Evolutionary conservation across 495 filamentous ascomycete species (phyloP).

Genomic region (Aspergillus ellipticus): DNA sequence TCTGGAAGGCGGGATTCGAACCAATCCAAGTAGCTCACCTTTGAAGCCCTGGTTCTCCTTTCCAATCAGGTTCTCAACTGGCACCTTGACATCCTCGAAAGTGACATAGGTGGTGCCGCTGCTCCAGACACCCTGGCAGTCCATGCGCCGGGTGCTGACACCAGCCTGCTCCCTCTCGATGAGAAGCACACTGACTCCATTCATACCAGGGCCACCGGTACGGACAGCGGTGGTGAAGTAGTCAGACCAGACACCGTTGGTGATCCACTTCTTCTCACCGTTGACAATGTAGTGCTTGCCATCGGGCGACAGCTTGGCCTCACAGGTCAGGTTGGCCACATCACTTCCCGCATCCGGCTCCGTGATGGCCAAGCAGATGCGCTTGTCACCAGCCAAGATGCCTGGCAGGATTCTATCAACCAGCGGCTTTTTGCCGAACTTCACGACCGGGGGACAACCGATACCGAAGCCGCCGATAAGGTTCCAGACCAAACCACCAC

Average conservation of each 20-base stretch:
- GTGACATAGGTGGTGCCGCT: conserved; percentile 95
- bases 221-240: conserved; percentile 98
- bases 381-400: conserved; percentile 87
- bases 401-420: conserved; percentile 79
- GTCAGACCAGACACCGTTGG: conserved; percentile 92
- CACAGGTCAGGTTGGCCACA: conserved; percentile 91
- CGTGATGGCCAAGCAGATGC: conserved; percentile 86
- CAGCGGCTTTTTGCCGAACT: conserved; percentile 86
- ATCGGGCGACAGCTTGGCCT: conserved; percentile 87
- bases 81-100: conserved; percentile 97
- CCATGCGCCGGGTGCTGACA: conserved; percentile 91
- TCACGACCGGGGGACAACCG: conserved; percentile 84
- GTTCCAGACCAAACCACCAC: conserved; percentile 98
- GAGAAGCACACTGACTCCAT: conserved; percentile 82
- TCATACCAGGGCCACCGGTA: conserved; percentile 82
- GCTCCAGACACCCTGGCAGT: conserved; percentile 96
- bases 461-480: conserved; percentile 93
- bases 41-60: conserved; percentile 99
- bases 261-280: conserved; percentile 99
- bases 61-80: conserved; percentile 94
- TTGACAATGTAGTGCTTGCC: conserved; percentile 99
- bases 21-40: conserved; percentile 34
- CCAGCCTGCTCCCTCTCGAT: conserved; percentile 78
- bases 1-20: not conserved
- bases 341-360: conserved; percentile 82